Evolutionary conservation across 768 basidiomycete species (phyloP).

Genomic region (Kwoniella pini): DNA sequence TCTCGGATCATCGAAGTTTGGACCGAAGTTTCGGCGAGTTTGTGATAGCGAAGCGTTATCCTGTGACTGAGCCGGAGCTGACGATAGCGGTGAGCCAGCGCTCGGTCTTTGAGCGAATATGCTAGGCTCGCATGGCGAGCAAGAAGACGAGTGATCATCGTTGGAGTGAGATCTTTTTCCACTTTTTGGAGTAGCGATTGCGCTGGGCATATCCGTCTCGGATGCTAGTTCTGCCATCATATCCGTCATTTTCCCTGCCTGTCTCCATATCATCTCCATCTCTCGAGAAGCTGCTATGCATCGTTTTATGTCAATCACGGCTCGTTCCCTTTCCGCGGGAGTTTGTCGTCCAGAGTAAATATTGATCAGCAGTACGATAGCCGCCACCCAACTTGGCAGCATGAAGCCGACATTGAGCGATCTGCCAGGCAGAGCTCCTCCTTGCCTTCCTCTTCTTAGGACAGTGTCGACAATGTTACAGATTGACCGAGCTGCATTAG

Average conservation of each 20-base stretch:
- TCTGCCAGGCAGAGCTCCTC: conserved; percentile 44
- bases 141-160: not conserved
- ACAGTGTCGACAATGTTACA: conserved; percentile 69
- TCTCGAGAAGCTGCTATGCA: conserved; percentile 63
- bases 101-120: not conserved
- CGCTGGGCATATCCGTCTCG: conserved; percentile 23
- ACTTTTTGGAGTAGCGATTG: conserved; percentile 3
- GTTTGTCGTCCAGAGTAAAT: conserved; percentile 64
- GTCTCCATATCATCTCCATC: conserved; percentile 54
- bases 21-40: not conserved
- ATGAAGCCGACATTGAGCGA: conserved; percentile 53
- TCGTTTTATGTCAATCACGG: conserved; percentile 65
- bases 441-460: conserved; percentile 58
- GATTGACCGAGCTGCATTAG: conserved; percentile 77
- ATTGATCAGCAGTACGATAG: conserved; percentile 65
- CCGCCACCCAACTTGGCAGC: conserved; percentile 58
- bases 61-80: too few relatives aligned
- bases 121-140: not conserved
- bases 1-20: conserved; percentile 4
- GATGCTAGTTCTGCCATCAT: conserved; percentile 33
- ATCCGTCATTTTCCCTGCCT: conserved; percentile 50
- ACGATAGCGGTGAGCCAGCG: not conserved
- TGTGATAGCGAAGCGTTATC: not conserved
- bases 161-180: conserved; percentile 10
- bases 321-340: conserved; percentile 58